phyloP scores from a whole-genome alignment of 306 rosid genomes.

The Neltuma alba region DNA sequence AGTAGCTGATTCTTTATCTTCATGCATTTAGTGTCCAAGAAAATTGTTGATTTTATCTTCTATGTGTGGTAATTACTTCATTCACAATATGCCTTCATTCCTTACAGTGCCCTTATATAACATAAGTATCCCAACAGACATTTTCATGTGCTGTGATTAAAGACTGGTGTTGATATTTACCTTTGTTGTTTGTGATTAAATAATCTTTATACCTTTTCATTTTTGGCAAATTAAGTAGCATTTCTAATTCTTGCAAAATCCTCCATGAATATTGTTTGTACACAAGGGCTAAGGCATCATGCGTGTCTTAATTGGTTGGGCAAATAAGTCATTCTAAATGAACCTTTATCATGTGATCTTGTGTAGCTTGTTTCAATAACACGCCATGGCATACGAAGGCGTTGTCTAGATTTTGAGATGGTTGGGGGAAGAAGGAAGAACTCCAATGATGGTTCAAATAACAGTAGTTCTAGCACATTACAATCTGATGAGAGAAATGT shows the following conservation, averaged over 20 bases:
- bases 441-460: constrained; percentile 47
- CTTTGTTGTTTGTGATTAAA: constrained; percentile 4
- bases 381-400: constrained; percentile 77
- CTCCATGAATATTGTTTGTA: background rate
- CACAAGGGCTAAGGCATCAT: background rate
- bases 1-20: constrained; percentile 8
- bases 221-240: background rate
- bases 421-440: constrained; percentile 59
- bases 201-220: background rate
- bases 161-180: constrained; percentile 3
- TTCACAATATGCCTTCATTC: background rate
- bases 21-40: constrained; percentile 8
- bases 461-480: constrained; percentile 45
- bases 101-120: background rate
- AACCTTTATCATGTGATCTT: constrained; percentile 29
- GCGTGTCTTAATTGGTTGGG: background rate
- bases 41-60: background rate
- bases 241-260: constrained; percentile 21
- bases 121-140: background rate
- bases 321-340: constrained; percentile 14
- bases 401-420: constrained; percentile 82
- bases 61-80: background rate
- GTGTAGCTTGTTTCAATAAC: constrained; percentile 60
- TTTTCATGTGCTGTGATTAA: constrained; percentile 10
- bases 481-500: constrained; percentile 54